Evolutionary conservation across 805 yeast genomes (phyloP), one percentile per base, ranked within the genome.

Genomic region (Kodamaea sagamina): DNA sequence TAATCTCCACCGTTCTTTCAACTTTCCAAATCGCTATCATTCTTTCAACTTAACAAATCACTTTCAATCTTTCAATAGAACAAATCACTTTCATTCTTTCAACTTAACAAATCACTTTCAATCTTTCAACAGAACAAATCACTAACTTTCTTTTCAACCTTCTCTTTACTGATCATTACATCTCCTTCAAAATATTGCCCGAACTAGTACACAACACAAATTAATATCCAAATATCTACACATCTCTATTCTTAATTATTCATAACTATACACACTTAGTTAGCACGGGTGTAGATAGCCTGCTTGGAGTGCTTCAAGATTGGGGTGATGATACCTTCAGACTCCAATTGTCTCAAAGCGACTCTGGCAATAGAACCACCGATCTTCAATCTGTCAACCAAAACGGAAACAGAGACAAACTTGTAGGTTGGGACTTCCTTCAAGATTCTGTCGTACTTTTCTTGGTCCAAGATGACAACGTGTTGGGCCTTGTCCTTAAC

Each of bases 401-500:
- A 82, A 57, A 92, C 97, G 58, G 98, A 92, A 63, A 93, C 96
- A 53, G 99, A 89, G 60, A 93, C 95, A 74, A 81, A 89, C 85
- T 92, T 92, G 93, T 85, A 93, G 64, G 97, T 89, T 79, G 97
- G 97, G 52, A 90, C 97, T 71, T 93, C 99, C 87, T 93, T 93
- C 79, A 89, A 74, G 79, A 93, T 87, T 82, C 97, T 89, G 95
- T 93, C 99, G 81, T 86, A 92, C 74, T 92, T 88, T 63, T 93
- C 95, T 82, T 93, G 97, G 77, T 93, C 99, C 68, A 93, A 81
- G 74, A 87, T 79, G 68, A 93, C 90, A 71, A 89, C 84, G 84
- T 93, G 99, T 75, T 88, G 92, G 66, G 99, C 98, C 95, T 87
- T 92, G 80, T 93, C 99, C 90, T 95, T 93, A 77, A 89, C 96